Conservation (phyloP, 2,329 filamentous ascomycete genomes). For the Albifimbria verrucaria region DNA sequence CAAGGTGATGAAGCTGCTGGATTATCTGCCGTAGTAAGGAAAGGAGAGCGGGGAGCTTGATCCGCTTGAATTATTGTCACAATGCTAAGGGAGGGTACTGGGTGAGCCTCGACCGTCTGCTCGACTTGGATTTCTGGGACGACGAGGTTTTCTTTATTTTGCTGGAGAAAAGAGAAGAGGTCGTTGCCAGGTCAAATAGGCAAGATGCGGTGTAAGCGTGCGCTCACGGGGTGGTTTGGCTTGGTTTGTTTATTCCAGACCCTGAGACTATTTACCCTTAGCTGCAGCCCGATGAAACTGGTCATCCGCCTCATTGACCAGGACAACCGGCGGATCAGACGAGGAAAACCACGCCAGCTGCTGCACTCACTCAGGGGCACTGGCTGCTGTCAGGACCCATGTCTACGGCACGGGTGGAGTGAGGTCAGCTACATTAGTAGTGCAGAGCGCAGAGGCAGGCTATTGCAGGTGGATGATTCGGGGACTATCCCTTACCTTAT, state of each 20-base stretch:
- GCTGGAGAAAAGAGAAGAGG: not conserved
- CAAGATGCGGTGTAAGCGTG: no score
- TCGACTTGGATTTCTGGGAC: not conserved
- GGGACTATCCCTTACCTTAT: not conserved
- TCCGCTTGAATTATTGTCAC: no score
- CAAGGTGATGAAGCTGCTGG: not conserved
- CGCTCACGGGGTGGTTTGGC: no score
- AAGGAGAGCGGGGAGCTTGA: not conserved
- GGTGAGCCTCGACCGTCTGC: not conserved
- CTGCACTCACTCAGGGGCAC: not conserved
- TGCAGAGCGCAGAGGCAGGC: no score
- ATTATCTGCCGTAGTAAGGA: not conserved
- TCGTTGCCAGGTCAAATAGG: not conserved
- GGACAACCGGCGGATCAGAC: not conserved
- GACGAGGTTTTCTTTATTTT: no score
- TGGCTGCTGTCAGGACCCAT: no score
- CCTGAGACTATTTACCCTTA: not conserved
- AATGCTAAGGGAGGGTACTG: no score
- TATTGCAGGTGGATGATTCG: not conserved
- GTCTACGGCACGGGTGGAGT: no score
- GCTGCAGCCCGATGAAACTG: not conserved
- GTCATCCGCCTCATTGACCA: not conserved
- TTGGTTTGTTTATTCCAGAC: not conserved
- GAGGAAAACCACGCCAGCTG: not conserved
- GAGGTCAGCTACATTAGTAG: no score